Conservation (phyloP, 2,329 filamentous ascomycete genomes). For the Penicillium italicum region DNA sequence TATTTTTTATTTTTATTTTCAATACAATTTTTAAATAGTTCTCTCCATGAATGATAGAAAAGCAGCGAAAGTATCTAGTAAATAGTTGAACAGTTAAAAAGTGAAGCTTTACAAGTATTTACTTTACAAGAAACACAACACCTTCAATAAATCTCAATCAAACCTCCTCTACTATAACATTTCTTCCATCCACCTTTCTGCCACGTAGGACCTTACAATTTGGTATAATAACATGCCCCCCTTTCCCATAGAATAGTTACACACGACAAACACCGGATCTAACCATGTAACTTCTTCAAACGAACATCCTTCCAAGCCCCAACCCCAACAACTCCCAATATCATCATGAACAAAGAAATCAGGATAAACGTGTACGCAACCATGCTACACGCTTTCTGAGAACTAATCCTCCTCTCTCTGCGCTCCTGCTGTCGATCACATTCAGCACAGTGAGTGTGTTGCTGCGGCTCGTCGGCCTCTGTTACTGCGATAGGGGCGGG, state of each 20-base stretch:
- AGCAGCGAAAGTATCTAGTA: too few species aligned
- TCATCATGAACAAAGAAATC: conserved; percentile 10
- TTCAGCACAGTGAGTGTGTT: conserved; percentile 16
- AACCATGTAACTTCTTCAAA: not conserved
- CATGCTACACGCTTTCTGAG: conserved; percentile 1
- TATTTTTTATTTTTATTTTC: not conserved
- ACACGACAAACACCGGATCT: not conserved
- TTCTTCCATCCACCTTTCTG: conserved; percentile 5
- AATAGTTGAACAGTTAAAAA: too few species aligned
- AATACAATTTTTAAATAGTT: not conserved
- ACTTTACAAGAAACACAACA: not conserved
- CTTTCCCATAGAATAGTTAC: not conserved
- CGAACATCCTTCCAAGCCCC: conserved; percentile 1
- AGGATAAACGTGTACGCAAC: conserved; percentile 16
- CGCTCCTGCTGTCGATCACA: conserved; percentile 16
- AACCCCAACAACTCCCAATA: conserved; percentile 12
- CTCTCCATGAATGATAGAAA: not conserved
- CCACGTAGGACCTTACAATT: too few species aligned
- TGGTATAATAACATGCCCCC: not conserved
- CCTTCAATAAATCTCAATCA: not conserved
- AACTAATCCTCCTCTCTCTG: conserved; percentile 5
- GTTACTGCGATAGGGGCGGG: not conserved
- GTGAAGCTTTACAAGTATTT: too few species aligned
- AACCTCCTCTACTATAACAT: not conserved
- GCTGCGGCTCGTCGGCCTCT: not conserved